Base-by-base conservation (phyloP, 1,139 yeast genomes). In the Protomyces gravidus region DNA sequence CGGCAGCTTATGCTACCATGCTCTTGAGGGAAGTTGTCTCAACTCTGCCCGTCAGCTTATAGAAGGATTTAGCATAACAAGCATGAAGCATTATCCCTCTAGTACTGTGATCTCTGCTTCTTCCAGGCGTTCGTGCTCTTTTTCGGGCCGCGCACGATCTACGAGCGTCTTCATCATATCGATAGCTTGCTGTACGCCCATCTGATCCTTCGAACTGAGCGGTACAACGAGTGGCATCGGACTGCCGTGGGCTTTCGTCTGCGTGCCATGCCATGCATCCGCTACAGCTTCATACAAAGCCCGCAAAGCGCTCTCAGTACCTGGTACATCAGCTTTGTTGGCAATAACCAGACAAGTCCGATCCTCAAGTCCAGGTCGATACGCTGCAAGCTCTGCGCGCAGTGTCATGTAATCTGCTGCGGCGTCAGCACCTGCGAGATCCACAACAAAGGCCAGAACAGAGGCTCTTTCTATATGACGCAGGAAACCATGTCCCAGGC, bases 1-100 rank as follows among this genome's bases (percentile, higher is more conserved):
- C 87, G 5, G 86, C 97, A 50, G 85, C 95, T 4, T 94, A 94
- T 72, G 99, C 99, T 1, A 94, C 99, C 0, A 94, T 94, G 98
- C 96, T 97, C 0, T 75, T 94, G 60, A 80, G 67, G 52, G 65
- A 63, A 48, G 65, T 59, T 50, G 40, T 55, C 15, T 53, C 58
- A 26, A 39, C 50, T n/a, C 46, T 53, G 9, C 58, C 58, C 5
- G 9, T 45, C 46, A 53, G 58, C 51, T 23, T 53, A 6, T 53
- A 17, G 21, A n/a, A 5, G 2, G 7, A 36, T 5, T n/a, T 11
- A 36, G 42, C 42, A 36, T 15, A 6, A n/a, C n/a, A n/a, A 5
- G 42, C 23, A 36, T 36, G 5, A n/a, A 36, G 4, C 17, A 17
- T 17, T 17, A 36, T 19, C 42, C 42, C 19, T 36, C 42, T 15